Conservation (phyloP, 768 basidiomycete species). For the Lactarius psammicola region DNA sequence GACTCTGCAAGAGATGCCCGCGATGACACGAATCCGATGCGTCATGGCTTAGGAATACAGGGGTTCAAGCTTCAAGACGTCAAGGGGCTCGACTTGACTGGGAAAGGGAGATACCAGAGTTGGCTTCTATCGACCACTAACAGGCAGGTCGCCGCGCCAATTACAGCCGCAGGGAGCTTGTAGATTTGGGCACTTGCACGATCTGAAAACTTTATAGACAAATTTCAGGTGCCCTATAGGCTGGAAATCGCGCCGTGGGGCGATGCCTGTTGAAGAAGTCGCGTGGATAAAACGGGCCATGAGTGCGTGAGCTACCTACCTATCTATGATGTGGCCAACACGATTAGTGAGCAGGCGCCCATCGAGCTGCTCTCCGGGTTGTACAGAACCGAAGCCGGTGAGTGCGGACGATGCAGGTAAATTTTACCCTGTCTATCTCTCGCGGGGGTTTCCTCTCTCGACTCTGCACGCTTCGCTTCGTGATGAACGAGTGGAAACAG, state of each 20-base stretch:
- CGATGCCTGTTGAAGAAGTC: not conserved
- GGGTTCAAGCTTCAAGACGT: too few relatives aligned
- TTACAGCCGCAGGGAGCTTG: not conserved
- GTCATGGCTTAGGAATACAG: not conserved
- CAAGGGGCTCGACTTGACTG: not conserved
- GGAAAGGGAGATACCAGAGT: not conserved
- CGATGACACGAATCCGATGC: not conserved
- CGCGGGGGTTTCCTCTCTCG: not conserved
- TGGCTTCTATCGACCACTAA: not conserved
- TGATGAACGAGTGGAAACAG: not conserved
- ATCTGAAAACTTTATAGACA: not conserved
- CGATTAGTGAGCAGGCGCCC: not conserved
- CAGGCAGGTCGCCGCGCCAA: not conserved
- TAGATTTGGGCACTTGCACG: not conserved
- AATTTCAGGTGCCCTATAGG: too few relatives aligned
- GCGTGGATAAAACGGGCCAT: not conserved
- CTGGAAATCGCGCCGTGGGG: not conserved
- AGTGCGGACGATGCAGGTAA: not conserved
- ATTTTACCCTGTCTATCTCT: not conserved
- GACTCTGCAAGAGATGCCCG: not conserved
- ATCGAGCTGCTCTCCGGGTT: not conserved
- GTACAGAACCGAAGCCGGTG: not conserved
- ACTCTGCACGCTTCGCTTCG: not conserved
- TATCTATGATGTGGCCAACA: not conserved
- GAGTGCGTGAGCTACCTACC: not conserved